Base-by-base conservation (phyloP, 2,329 filamentous ascomycete species). In the Epichloe coenophiala region DNA sequence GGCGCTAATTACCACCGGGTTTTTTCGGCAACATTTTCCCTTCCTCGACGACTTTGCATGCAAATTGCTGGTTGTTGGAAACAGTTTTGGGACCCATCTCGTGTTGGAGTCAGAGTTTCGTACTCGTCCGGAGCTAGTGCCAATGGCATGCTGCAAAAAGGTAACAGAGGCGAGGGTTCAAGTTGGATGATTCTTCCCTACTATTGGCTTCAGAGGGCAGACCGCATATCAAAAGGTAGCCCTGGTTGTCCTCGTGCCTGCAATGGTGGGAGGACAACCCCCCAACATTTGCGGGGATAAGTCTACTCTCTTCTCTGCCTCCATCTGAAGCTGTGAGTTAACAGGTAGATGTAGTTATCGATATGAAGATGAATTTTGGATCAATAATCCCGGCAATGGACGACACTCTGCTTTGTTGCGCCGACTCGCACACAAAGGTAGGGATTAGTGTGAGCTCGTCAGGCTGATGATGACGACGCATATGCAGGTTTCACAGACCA, bases 81-180 rank as follows among this genome's bases (percentile, higher is more conserved):
- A 63, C 64, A 60, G 63, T 60, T 59, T 68, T 69, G 76, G 88
- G 87, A 88, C 86, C 86, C 88, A 88, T 88, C 86, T 80, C 65
- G 83, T 78, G 86, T 89, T 88, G 86, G 86, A 73, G 83, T 94
- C 88, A 94, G 88, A 89, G 88, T 74, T 82, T 88, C 73, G 87
- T 76, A 78, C 88, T 91, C 90, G 86, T 91, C 87, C 72, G 77
- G 72, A 55, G 49, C 45, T 61, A 58, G 53, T 51, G 49, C 52
- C 45, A 48, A 52, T 50, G 53, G 51, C 23, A 46, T 46, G 12
- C 17, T 37, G 41, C 27, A 23, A 27, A 15, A 35, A 39, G 37
- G 31, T 35, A 31, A 21, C 21, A 39, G 39, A 38, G 38, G 27
- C 7, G 4, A 45, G 36, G 17, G 19, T 36, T 31, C 13, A 19